Evolutionary conservation across 176 grass and related monocot species (phyloP), one percentile per base, ranked within the genome.

Genomic region (Cymbopogon citratus): DNA sequence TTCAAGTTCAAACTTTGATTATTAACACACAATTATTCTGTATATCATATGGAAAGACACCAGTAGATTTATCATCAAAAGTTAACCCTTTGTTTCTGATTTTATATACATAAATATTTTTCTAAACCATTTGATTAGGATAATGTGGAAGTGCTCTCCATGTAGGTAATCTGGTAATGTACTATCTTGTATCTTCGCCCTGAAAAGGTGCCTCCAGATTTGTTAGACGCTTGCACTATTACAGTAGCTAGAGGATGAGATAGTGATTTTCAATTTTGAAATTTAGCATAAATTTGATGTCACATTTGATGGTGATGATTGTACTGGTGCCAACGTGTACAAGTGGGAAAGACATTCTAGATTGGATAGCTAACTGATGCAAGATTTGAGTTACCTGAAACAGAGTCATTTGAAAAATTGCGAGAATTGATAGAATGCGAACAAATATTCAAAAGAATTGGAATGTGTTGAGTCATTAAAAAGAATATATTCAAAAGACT

Each of bases 161-260:
- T n/a, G n/a, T n/a, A n/a, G n/a, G n/a, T n/a, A n/a, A n/a, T n/a
- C n/a, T n/a, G 5, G n/a, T n/a, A 9, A 21, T 7, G 19, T 65
- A 66, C 59, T 18, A 19, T 28, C 1, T 45, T 28, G 15, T 77
- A 21, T 45, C 10, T 64, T 64, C 11, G 7, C 40, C 62, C 1
- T 79, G 40, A 64, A 64, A 44, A 45, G 11, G 15, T 63, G 24
- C 75, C 60, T 78, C 15, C 25, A 45, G 75, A 44, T 78, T 78
- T 41, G 9, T 44, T 7, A 44, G 38, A 43, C 24, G 13, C 57
- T 21, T 44, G 12, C n/a, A 69, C 36, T 69, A 26, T 43, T 77
- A 35, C 5, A 51, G 9, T 77, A 14, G 40, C 36, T 63, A 63
- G 7, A 70, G 15, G n/a, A 70, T 70, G 68, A 27, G 9, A 41